Base-by-base conservation (phyloP, 1,284 basidiomycete genomes). In the Microbotryomycetes sp. region DNA sequence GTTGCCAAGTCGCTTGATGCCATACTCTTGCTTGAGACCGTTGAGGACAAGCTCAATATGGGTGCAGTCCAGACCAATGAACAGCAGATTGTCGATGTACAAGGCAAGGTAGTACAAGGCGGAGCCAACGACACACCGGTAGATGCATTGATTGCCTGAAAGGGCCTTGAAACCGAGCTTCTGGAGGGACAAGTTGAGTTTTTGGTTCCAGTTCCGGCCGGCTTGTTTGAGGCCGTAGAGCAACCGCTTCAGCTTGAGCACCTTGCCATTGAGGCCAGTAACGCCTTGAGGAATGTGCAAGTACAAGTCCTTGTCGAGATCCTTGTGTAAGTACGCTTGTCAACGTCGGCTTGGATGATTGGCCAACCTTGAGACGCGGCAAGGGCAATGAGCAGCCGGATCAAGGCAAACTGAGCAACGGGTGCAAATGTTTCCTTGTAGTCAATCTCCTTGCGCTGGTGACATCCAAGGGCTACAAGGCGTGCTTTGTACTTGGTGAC, bases 341-440 rank as follows among this genome's bases (percentile, higher is more conserved):
- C 76, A 48, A 81, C 71, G 62, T 81, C 76, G 23, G 80, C 73
- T 46, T 78, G 75, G 45, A 78, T 71, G 1, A 79, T 52, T 30
- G 76, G 71, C n/a, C 64, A 66, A 48, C 75, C 72, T 26, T 74
- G 51, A 3, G 56, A 18, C 2, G 78, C 74, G 5, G 78, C 77
- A 0, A 79, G 58, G 0, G 77, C 73, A 0, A 80, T 68, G 2
- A 80, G 54, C 0, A 73, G 57, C 0, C 75, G 63, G 16, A 79
- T 71, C 0, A 76, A 74, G 0, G 73, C 56, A 3, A 77, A 70
- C 16, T 73, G 70, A 5, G 75, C 75, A 0, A 79, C 73, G 0
- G 78, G 79, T 0, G 77, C 70, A 54, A 72, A 79, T 0, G 76
- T 79, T 30, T 80, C 71, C 23, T 75, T 73, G 62, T 77, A 81